Evolutionary conservation across 1,139 yeast species (phyloP).

Genomic region (Taphrina confusa): DNA sequence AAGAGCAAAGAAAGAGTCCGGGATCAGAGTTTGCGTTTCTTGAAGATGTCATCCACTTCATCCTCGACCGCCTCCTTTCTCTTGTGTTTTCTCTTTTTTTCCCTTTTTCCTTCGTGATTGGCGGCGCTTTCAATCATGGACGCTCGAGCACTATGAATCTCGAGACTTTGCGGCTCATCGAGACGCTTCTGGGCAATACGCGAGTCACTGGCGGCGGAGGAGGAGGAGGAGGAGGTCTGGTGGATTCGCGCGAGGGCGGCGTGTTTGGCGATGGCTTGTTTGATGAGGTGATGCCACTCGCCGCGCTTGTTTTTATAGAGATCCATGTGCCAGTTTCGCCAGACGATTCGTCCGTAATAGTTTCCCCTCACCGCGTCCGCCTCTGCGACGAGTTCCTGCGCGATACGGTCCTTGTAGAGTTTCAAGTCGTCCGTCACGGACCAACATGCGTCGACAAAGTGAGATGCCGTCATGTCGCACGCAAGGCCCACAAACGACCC

Average conservation of each 20-base stretch:
- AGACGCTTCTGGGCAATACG: too few relatives aligned
- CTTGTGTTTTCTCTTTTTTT: conserved; percentile 7
- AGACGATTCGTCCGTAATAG: conserved; percentile 82
- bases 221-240: neutral
- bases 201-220: too few relatives aligned
- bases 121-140: neutral
- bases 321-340: conserved; percentile 95
- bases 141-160: conserved; percentile 5
- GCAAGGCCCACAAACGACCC: conserved; percentile 60
- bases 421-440: conserved; percentile 71
- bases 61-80: neutral
- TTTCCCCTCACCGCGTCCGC: conserved; percentile 61
- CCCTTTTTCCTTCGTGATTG: neutral
- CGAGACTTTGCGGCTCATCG: neutral
- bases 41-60: conserved; percentile 18
- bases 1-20: too few relatives aligned
- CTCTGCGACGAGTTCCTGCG: conserved; percentile 62
- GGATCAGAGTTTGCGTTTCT: conserved; percentile 10
- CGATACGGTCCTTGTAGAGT: conserved; percentile 83
- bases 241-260: conserved; percentile 16
- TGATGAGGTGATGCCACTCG: conserved; percentile 34
- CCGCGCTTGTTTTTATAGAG: conserved; percentile 48
- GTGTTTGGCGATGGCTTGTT: conserved; percentile 18
- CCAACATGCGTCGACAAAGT: conserved; percentile 84
- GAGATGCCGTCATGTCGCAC: conserved; percentile 89